These are phyloP conservation scores for Ploettnerulaceae sp. DNA, from an alignment of 2,329 filamentous ascomycete genomes.

Conservation along the genomic window DNA sequence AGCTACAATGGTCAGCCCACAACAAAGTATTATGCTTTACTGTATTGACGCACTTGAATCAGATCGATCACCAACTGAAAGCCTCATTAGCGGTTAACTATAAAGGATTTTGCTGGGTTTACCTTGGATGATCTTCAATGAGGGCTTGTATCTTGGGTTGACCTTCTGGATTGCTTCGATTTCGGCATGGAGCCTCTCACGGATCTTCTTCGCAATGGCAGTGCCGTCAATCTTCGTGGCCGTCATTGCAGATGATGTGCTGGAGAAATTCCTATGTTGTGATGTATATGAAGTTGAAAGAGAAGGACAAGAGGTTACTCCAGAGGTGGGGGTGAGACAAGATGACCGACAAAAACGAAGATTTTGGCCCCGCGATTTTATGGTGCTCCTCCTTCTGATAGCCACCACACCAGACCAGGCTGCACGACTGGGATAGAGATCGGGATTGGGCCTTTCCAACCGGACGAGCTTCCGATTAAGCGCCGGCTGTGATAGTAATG, in stretches of 20 bases:
- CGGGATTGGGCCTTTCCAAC: too few relatives aligned
- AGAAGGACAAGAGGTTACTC: constrained; percentile 8
- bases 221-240: constrained; percentile 93
- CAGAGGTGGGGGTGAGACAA: constrained; percentile 21
- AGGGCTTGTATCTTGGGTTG: constrained; percentile 85
- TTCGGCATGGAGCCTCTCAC: constrained; percentile 73
- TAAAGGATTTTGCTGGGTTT: constrained; percentile 10
- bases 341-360: constrained; percentile 13
- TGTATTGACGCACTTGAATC: constrained; percentile 69
- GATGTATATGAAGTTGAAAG: constrained; percentile 8
- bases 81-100: constrained; percentile 20
- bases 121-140: constrained; percentile 94
- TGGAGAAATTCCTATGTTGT: constrained; percentile 39
- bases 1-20: constrained; percentile 44
- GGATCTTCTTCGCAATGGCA: constrained; percentile 87
- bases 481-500: constrained; percentile 12
- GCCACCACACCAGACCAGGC: constrained; percentile 12
- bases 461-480: constrained; percentile 9
- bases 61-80: constrained; percentile 78
- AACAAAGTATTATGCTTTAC: neutral
- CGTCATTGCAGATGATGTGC: constrained; percentile 63
- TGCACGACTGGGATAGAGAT: constrained; percentile 9
- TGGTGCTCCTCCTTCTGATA: constrained; percentile 3
- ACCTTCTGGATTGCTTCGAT: constrained; percentile 75
- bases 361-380: constrained; percentile 28